Base-by-base conservation (phyloP, 2,329 filamentous ascomycete species). In the Botrytis fragariae region DNA sequence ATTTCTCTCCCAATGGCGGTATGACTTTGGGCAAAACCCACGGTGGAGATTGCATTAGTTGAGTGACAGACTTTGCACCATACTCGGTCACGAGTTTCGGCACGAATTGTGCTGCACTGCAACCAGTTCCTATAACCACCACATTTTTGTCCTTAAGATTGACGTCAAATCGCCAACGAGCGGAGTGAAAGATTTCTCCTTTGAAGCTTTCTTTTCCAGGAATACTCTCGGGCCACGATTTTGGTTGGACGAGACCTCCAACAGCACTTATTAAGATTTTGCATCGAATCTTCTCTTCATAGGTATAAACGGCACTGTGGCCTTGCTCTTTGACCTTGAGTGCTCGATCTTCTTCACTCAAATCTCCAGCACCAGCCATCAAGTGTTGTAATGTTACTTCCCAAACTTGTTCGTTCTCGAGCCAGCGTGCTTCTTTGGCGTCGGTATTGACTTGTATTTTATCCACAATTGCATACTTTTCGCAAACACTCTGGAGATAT, bases 391-490 rank as follows among this genome's bases (percentile, higher is more conserved):
- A 79, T 8, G 81, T 85, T 22, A 89, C 82, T 76, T 88, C 85
- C 88, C 88, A 90, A 60, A 87, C 79, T 72, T 86, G 80, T 72
- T 86, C 86, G 29, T 84, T 81, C 65, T 87, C 85, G 5, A 88
- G 79, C 87, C 87, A 89, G 69, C 79, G 81, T 69, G 86, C 82
- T 69, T 84, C 80, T 73, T 83, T 83, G n/a, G 89, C 85, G 63
- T 89, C 86, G 2, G 87, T 89, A 74, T 89, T 87, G 72, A 87
- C 81, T 74, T 89, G 85, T 62, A 90, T 86, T 76, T 89, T 89
- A 78, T 89, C 87, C 22, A 85, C 83, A 54, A 90, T 83, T 10
- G 84, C 80, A 77, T 87, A 87, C 74, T 88, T 86, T 73, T 86
- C 82, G 8, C 87, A 88, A 16, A 89, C 83, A 1, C 81, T 80